Evolutionary conservation across 257 asterid species (phyloP).

Genomic region (Petrea volubilis): DNA sequence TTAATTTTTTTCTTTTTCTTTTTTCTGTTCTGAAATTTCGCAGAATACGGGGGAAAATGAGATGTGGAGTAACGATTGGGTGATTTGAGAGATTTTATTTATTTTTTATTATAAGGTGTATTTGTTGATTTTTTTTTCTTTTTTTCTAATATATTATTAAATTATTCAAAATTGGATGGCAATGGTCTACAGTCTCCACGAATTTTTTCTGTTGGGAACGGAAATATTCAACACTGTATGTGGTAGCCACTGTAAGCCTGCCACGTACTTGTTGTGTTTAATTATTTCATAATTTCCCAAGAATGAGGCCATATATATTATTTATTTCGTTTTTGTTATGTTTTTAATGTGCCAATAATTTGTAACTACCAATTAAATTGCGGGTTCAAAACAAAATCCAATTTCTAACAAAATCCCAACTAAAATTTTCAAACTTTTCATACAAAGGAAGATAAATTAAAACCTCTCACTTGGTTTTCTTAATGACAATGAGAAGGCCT

Average conservation of each 20-base stretch:
- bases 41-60: background rate
- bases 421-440: no score
- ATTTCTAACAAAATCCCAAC: no score
- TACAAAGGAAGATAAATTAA: no score
- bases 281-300: no score
- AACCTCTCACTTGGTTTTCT: no score
- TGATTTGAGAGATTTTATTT: background rate
- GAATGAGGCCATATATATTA: no score
- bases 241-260: background rate
- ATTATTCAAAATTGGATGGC: constrained; percentile 21
- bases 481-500: no score
- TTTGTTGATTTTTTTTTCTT: constrained; percentile 16
- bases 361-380: no score
- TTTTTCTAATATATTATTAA: background rate
- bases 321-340: no score
- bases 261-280: background rate
- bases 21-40: background rate
- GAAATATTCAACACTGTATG: background rate
- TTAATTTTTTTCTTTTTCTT: no score
- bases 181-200: constrained; percentile 5
- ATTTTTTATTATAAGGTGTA: background rate
- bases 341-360: no score
- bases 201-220: background rate
- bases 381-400: no score
- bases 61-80: constrained; percentile 3